Base-by-base conservation (phyloP, 768 basidiomycete species). In the Mycena sanguinolenta region DNA sequence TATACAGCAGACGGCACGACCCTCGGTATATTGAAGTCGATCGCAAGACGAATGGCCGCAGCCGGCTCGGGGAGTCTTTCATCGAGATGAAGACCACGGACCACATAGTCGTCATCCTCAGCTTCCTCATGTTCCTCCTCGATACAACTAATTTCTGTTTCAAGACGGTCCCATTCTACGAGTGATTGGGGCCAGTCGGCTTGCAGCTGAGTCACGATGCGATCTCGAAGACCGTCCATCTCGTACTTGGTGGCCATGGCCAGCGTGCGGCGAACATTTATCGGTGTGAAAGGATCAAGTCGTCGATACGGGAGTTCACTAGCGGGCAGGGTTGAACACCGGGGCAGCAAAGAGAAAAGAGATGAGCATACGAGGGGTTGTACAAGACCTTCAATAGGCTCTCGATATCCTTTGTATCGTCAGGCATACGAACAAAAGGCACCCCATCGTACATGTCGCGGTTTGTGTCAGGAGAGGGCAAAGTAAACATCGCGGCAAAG, bases 221-320 rank as follows among this genome's bases (percentile, higher is more conserved):
- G 77, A 13, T 76, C 66, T 27, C 78, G 75, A 23, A 82, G 74
- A 19, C 77, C 67, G 50, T 80, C 79, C 74, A 79, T 79, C 58
- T 81, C 77, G 74, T 82, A 82, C 65, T 82, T 82, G 68, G 73
- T 78, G 16, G 81, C 77, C 62, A 82, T 75, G 67, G 77, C 76
- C 55, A 82, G 77, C 19, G 75, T 74, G 53, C 77, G 78, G 34
- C 77, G 73, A 36, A 81, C 77, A 60, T 74, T 75, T 19, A 80
- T 75, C 21, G 80, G 78, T 7, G 79, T 79, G 59, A 78, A 73
- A 2, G 80, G 80, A 59, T 79, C 63, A 8, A 71, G 67, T 30
- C 73, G 64, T 46, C 72, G 73, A 23, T 63, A 42, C 13, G 74
- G 70, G 2, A 74, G 54, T 38, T 63, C 58, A 10, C 75, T 76